Percentiles rank a stretch among this genome's conserved stretches.
Conservation (phyloP, 176 grass and related monocot species). For the Neostapfia colusana region DNA sequence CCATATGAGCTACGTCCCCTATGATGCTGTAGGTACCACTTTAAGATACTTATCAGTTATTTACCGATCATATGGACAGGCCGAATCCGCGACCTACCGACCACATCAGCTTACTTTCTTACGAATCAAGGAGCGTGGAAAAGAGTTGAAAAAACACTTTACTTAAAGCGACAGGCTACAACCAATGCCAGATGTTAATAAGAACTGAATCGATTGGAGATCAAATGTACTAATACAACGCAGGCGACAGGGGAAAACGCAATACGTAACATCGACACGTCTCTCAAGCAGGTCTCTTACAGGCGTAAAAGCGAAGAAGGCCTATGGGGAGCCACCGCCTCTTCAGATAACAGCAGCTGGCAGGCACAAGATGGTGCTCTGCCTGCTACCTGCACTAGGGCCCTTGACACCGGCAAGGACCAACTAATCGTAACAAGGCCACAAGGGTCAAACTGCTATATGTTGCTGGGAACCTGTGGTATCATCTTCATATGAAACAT, state of each 20-base stretch:
- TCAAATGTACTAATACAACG: neutral
- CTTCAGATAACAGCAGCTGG: neutral
- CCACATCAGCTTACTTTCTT: too few species aligned
- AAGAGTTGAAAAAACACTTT: neutral
- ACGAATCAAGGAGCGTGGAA: neutral
- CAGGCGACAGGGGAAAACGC: neutral
- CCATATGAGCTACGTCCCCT: constrained; percentile 90
- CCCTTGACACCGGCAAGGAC: constrained; percentile 3
- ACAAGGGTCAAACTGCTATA: constrained; percentile 16
- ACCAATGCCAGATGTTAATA: neutral
- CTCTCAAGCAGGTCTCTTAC: constrained; percentile 13
- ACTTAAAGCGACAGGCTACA: neutral
- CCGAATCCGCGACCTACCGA: too few species aligned
- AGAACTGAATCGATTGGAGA: constrained; percentile 8
- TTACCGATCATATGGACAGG: too few species aligned
- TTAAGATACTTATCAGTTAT: too few species aligned
- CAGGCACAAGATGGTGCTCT: constrained; percentile 1
- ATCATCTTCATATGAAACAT: constrained; percentile 42
- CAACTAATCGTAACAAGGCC: neutral
- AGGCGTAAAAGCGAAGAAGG: neutral
- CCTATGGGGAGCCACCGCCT: neutral
- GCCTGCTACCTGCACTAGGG: neutral
- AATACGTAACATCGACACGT: constrained; percentile 17
- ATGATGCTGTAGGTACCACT: neutral
- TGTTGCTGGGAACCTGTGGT: constrained; percentile 8